phyloP scores from a whole-genome alignment of 257 asterid species.

The Eustoma russellianum region DNA sequence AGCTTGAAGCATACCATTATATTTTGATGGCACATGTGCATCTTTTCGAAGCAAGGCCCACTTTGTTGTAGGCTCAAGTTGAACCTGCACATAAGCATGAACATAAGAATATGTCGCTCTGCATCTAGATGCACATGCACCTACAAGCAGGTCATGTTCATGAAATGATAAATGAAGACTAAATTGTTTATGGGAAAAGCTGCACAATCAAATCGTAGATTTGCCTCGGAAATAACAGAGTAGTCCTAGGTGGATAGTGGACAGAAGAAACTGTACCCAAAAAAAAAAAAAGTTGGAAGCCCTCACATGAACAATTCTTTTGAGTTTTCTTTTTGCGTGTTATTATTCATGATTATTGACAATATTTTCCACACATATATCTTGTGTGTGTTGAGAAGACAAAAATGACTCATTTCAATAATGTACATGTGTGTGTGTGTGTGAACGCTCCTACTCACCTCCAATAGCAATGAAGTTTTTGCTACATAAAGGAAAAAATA shows the following conservation, averaged over 20 bases:
- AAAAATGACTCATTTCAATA: too few species aligned
- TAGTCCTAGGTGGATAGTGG: not conserved
- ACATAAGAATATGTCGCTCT: constrained; percentile 11
- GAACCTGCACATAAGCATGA: constrained; percentile 49
- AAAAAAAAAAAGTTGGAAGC: too few species aligned
- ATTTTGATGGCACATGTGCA: constrained; percentile 50
- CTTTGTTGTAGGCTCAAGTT: constrained; percentile 76
- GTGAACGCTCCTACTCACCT: too few species aligned
- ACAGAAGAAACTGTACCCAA: not conserved
- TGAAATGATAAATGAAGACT: not conserved
- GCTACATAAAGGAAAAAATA: too few species aligned
- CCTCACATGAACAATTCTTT: not conserved
- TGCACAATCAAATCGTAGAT: not conserved
- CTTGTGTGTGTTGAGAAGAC: too few species aligned
- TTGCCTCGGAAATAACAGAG: not conserved
- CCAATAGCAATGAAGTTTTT: too few species aligned
- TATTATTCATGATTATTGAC: too few species aligned
- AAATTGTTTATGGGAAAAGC: not conserved
- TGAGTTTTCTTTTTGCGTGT: too few species aligned
- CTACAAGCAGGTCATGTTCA: not conserved
- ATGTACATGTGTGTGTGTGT: too few species aligned
- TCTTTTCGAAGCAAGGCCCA: constrained; percentile 66
- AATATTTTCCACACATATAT: too few species aligned
- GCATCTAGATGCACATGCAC: not conserved
- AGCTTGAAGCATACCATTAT: constrained; percentile 86